Evolutionary conservation across 176 grass and related monocot genomes (phyloP).

Genomic region (Oryza glaberrima): DNA sequence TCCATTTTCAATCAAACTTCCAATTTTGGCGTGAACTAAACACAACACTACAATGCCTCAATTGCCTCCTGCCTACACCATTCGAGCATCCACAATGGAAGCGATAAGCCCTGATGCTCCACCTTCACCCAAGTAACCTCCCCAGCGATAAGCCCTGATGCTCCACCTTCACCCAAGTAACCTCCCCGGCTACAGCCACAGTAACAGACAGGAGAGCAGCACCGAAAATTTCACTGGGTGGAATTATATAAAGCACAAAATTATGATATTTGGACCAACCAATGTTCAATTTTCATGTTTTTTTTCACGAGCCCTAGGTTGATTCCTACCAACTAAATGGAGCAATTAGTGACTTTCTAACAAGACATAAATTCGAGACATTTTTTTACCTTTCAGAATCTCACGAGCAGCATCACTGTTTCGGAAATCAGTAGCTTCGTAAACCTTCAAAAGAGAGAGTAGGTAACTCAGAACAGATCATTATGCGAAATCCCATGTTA

Average conservation of each 20-base stretch:
- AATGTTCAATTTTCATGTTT: background rate
- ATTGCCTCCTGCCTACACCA: background rate
- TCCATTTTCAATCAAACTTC: no score
- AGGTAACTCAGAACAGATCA: constrained; percentile 32
- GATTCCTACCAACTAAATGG: background rate
- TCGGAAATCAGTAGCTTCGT: constrained; percentile 50
- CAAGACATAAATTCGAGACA: background rate
- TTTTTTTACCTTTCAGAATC: constrained; percentile 53
- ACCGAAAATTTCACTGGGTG: background rate
- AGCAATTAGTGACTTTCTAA: background rate
- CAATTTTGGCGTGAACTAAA: no score
- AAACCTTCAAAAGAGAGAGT: constrained; percentile 39
- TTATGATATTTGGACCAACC: background rate
- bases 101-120: background rate
- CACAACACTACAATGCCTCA: background rate
- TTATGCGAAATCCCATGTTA: background rate
- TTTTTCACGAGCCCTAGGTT: background rate
- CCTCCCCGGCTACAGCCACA: background rate
- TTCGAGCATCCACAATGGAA: background rate
- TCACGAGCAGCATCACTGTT: constrained; percentile 51
- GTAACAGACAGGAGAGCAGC: background rate
- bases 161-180: constrained; percentile 4
- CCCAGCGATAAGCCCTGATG: background rate
- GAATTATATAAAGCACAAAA: background rate
- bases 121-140: constrained; percentile 6